These are phyloP conservation scores for Thelonectria olida DNA, from an alignment of 2,329 filamentous ascomycete genomes.

Conservation along the genomic window DNA sequence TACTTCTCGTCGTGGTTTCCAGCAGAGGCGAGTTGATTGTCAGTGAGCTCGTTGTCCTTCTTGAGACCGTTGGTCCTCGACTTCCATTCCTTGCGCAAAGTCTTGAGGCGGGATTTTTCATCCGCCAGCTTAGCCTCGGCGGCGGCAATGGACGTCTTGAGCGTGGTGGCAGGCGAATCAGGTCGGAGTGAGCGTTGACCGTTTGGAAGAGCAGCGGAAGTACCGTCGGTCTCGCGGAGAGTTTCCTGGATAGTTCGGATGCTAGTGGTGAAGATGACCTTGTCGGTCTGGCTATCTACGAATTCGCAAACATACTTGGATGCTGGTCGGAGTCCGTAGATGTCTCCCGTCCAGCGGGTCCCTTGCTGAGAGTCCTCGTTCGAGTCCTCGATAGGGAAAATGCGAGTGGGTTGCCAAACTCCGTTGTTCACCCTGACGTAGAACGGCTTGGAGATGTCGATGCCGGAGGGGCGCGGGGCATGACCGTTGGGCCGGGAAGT, in stretches of 20 bases:
- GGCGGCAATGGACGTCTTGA: conserved; percentile 78
- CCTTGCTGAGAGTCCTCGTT: conserved; percentile 48
- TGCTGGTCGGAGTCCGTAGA: conserved; percentile 74
- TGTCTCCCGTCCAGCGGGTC: conserved; percentile 74
- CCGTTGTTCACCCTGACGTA: conserved; percentile 83
- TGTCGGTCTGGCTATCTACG: conserved; percentile 71
- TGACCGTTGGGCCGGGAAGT: conserved; percentile 38
- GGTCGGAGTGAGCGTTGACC: conserved; percentile 72
- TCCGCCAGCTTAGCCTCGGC: conserved; percentile 76
- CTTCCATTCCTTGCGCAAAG: conserved; percentile 79
- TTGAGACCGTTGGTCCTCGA: conserved; percentile 71
- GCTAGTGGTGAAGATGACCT: conserved; percentile 76
- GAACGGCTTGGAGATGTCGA: conserved; percentile 78
- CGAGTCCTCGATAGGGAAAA: conserved; percentile 59
- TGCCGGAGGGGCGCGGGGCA: conserved; percentile 54
- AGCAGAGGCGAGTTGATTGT: conserved; percentile 71
- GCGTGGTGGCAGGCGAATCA: conserved; percentile 79
- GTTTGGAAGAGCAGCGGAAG: conserved; percentile 46
- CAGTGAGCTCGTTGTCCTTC: conserved; percentile 78
- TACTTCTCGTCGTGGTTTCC: conserved; percentile 81
- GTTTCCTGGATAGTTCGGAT: conserved; percentile 70
- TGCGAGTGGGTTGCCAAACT: conserved; percentile 81
- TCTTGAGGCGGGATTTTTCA: conserved; percentile 74
- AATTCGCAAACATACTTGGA: conserved; percentile 85
- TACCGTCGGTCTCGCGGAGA: conserved; percentile 44